Percentiles rank a stretch among this genome's conserved stretches.
Evolutionary conservation across 2,329 filamentous ascomycete species (phyloP).

Genomic region (Colletotrichum horii): DNA sequence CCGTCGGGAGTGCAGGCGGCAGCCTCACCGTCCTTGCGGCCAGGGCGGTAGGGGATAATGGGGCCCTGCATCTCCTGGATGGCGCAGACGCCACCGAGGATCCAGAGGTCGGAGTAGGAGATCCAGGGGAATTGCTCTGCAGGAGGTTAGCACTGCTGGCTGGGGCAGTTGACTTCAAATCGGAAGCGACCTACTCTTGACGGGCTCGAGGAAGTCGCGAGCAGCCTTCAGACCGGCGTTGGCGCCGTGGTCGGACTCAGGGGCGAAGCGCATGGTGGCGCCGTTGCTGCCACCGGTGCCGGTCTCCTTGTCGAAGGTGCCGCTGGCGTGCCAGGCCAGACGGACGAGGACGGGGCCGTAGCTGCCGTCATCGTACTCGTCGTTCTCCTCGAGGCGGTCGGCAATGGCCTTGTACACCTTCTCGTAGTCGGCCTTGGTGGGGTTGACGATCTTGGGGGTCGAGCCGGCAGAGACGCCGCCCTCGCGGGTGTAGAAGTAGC

Average conservation of each 20-base stretch:
- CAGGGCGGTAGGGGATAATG: slow-evolving; percentile 84
- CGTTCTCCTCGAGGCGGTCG: slow-evolving; percentile 79
- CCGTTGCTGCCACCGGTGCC: slow-evolving; percentile 93
- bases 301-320: slow-evolving; percentile 89
- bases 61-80: slow-evolving; percentile 97
- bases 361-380: slow-evolving; percentile 95
- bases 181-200: slow-evolving; percentile 68
- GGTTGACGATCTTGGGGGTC: slow-evolving; percentile 61
- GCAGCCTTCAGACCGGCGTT: slow-evolving; percentile 89
- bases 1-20: slow-evolving; percentile 92
- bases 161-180: slow-evolving; percentile 3
- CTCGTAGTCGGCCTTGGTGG: slow-evolving; percentile 89
- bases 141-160: slow-evolving; percentile 12
- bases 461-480: slow-evolving; percentile 52
- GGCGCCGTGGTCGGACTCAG: slow-evolving; percentile 88
- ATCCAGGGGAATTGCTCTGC: slow-evolving; percentile 90
- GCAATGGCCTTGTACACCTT: slow-evolving; percentile 92
- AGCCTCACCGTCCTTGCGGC: slow-evolving; percentile 80
- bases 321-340: slow-evolving; percentile 92
- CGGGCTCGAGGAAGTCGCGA: slow-evolving; percentile 89
- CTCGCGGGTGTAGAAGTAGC: slow-evolving; percentile 69
- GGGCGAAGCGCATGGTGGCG: slow-evolving; percentile 94
- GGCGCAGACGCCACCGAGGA: slow-evolving; percentile 81
- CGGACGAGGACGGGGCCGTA: slow-evolving; percentile 91
- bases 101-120: slow-evolving; percentile 96